Conservation (phyloP, 1,284 basidiomycete genomes). For the Ganoderma resinaceum region DNA sequence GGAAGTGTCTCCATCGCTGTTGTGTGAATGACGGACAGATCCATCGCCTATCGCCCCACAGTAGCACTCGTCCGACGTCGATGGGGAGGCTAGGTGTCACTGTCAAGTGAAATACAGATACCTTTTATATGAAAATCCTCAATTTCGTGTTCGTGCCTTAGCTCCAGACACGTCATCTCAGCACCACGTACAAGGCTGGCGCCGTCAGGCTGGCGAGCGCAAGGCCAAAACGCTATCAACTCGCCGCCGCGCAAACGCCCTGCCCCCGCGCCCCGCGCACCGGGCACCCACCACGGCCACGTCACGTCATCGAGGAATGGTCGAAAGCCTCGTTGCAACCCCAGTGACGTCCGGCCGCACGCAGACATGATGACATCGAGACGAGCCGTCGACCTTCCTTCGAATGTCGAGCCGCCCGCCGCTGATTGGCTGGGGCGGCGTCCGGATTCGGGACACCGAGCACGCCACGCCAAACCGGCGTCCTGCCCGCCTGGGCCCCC, state of each 20-base stretch:
- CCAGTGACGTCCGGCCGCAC: background rate
- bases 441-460: background rate
- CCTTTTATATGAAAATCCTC: background rate
- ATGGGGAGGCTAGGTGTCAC: background rate
- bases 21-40: background rate
- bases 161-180: background rate
- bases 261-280: background rate
- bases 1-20: background rate
- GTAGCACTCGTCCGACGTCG: background rate
- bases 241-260: background rate
- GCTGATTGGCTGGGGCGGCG: background rate
- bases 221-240: background rate
- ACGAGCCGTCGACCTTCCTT: no score
- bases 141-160: constrained; percentile 5
- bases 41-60: constrained; percentile 3
- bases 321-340: constrained; percentile 6
- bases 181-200: background rate
- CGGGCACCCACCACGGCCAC: background rate
- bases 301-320: constrained; percentile 1
- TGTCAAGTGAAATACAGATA: background rate
- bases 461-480: background rate
- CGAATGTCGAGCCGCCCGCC: background rate
- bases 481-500: background rate
- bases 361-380: constrained; percentile 1
- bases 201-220: background rate